Conservation (phyloP, 257 asterid genomes). For the Lycium ferocissimum region DNA sequence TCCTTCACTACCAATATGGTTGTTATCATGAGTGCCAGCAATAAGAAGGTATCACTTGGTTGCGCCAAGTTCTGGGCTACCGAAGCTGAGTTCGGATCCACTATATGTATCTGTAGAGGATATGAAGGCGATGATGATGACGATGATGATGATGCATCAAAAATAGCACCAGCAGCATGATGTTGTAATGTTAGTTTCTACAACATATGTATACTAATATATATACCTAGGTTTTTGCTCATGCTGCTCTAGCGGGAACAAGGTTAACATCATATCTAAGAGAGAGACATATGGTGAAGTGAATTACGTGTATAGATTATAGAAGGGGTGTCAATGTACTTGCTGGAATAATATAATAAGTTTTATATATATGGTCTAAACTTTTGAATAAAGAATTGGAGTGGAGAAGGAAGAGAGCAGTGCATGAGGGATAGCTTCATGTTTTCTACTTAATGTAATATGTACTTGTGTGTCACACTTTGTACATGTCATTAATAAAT, state of each 20-base stretch:
- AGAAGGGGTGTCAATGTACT: background rate
- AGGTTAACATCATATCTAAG: background rate
- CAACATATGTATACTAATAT: background rate
- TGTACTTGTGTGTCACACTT: background rate
- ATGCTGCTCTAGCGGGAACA: background rate
- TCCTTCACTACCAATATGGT: conserved; percentile 14
- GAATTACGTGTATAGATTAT: background rate
- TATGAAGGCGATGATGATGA: conserved; percentile 20
- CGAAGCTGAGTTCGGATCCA: background rate
- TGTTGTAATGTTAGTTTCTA: background rate
- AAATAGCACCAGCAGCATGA: conserved; percentile 27
- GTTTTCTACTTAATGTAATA: background rate
- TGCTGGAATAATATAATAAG: too few relatives aligned
- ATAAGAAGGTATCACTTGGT: background rate
- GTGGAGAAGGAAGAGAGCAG: background rate
- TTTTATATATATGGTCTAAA: too few relatives aligned
- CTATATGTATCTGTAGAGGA: background rate
- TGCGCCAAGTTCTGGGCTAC: background rate
- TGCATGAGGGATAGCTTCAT: background rate
- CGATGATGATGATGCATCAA: conserved; percentile 22
- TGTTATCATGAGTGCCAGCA: conserved; percentile 5
- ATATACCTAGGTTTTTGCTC: background rate
- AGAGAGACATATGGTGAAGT: background rate
- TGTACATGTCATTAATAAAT: background rate
- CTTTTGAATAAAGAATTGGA: too few relatives aligned